Evolutionary conservation across 345 rosid species (phyloP).

Genomic region (Tarenaya hassleriana): DNA sequence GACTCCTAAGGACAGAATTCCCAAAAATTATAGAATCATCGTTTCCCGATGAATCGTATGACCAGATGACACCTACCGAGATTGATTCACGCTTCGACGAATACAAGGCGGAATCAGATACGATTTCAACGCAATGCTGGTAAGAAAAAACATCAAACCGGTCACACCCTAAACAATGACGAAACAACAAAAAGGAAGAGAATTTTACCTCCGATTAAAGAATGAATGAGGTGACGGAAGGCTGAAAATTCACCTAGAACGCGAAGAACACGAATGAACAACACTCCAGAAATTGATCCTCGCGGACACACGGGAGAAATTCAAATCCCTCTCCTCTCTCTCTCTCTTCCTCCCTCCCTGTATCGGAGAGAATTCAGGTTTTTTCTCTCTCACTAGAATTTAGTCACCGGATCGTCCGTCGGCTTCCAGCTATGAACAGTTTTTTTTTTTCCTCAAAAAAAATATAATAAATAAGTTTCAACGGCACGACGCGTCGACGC

Average conservation of each 20-base stretch:
- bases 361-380: not conserved
- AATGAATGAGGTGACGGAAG: constrained; percentile 1
- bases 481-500: constrained; percentile 36
- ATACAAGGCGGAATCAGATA: too few relatives aligned
- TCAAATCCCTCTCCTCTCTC: not conserved
- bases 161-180: too few relatives aligned
- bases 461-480: constrained; percentile 21
- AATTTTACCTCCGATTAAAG: constrained; percentile 25
- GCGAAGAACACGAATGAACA: too few relatives aligned
- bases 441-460: not conserved
- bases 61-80: not conserved
- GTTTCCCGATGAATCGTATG: constrained; percentile 2
- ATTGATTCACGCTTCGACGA: not conserved
- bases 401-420: constrained; percentile 26
- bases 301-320: constrained; percentile 8
- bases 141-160: not conserved
- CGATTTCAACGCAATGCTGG: constrained; percentile 1
- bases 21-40: not conserved
- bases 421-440: constrained; percentile 10
- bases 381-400: constrained; percentile 13
- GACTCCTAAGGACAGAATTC: not conserved
- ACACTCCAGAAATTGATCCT: too few relatives aligned
- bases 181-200: too few relatives aligned
- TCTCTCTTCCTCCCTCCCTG: not conserved
- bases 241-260: constrained; percentile 4